phyloP scores from a whole-genome alignment of 441 rosid genomes.

The Populus tomentosa region DNA sequence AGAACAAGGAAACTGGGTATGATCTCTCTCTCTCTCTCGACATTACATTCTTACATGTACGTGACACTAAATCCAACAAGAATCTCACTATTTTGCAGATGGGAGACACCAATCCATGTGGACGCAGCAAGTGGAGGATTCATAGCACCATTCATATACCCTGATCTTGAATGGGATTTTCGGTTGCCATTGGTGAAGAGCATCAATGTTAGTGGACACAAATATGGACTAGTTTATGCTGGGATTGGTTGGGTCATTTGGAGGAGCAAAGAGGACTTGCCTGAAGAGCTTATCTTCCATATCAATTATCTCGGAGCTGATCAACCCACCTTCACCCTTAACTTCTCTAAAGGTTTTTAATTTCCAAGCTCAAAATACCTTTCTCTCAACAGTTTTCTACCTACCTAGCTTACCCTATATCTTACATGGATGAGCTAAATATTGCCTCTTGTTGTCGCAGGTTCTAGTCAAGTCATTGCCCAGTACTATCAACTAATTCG shows the following conservation, averaged over 20 bases:
- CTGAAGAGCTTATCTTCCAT: conserved; percentile 89
- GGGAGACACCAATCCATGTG: conserved; percentile 90
- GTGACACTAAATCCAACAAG: too few relatives aligned
- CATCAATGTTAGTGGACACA: conserved; percentile 89
- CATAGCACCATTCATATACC: conserved; percentile 78
- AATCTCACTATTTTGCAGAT: conserved; percentile 25
- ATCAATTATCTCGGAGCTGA: conserved; percentile 92
- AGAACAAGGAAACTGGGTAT: conserved; percentile 79
- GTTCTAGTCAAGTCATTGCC: conserved; percentile 89
- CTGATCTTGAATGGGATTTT: conserved; percentile 87
- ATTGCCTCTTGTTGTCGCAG: conserved; percentile 24
- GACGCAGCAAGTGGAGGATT: conserved; percentile 95
- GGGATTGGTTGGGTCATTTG: conserved; percentile 90
- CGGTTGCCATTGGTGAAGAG: conserved; percentile 77
- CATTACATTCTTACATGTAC: not conserved
- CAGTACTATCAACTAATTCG: conserved; percentile 87
- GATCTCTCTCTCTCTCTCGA: not conserved
- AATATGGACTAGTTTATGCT: conserved; percentile 88
- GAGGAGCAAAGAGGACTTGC: conserved; percentile 85
- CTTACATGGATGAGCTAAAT: not conserved
- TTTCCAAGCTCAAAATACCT: not conserved
- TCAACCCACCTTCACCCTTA: conserved; percentile 93
- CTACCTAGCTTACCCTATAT: too few relatives aligned
- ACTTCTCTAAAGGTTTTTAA: conserved; percentile 73
- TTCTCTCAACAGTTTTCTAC: not conserved